A percentile compares a stretch with the other conserved stretches of the same genome.
These are phyloP conservation scores for Leishmania major DNA, from an alignment of 208 protist species.

Conservation along the genomic window DNA sequence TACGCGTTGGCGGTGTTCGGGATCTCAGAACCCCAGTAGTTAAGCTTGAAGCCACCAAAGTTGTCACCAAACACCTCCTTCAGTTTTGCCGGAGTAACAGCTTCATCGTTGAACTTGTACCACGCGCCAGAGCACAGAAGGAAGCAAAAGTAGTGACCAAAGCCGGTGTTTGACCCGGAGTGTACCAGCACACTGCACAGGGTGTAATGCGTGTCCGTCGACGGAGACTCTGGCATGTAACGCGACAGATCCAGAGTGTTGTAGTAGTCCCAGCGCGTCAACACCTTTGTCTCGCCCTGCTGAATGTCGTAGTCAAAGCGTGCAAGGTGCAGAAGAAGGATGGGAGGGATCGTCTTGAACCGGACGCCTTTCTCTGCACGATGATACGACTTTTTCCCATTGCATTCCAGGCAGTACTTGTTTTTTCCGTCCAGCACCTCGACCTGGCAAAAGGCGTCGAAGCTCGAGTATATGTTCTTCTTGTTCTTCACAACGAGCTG, in stretches of 20 bases:
- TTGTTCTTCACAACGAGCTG: constrained; percentile 91
- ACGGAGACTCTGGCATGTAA: constrained; percentile 77
- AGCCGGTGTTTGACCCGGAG: constrained; percentile 84
- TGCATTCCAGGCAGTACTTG: constrained; percentile 87
- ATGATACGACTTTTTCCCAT: constrained; percentile 82
- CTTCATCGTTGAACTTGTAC: constrained; percentile 94
- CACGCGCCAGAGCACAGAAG: constrained; percentile 67
- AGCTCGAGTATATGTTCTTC: constrained; percentile 83
- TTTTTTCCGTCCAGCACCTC: constrained; percentile 94
- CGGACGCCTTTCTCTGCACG: constrained; percentile 88
- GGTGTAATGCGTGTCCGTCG: constrained; percentile 78
- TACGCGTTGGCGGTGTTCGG: constrained; percentile 86
- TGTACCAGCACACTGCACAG: constrained; percentile 91
- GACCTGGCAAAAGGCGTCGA: constrained; percentile 88
- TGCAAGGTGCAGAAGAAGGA: constrained; percentile 90
- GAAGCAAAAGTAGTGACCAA: constrained; percentile 92
- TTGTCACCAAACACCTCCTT: constrained; percentile 88
- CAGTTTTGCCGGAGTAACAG: constrained; percentile 76
- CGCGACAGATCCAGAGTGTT: constrained; percentile 77
- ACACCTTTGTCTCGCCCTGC: constrained; percentile 86
- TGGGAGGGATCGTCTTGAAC: constrained; percentile 79
- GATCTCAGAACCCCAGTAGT: constrained; percentile 89
- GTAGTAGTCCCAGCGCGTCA: constrained; percentile 87
- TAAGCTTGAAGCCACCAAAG: constrained; percentile 81
- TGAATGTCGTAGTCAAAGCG: constrained; percentile 92